Percentiles rank a stretch among this genome's conserved stretches.
Conservation (phyloP, 306 rosid genomes). For the Castanea sativa region DNA sequence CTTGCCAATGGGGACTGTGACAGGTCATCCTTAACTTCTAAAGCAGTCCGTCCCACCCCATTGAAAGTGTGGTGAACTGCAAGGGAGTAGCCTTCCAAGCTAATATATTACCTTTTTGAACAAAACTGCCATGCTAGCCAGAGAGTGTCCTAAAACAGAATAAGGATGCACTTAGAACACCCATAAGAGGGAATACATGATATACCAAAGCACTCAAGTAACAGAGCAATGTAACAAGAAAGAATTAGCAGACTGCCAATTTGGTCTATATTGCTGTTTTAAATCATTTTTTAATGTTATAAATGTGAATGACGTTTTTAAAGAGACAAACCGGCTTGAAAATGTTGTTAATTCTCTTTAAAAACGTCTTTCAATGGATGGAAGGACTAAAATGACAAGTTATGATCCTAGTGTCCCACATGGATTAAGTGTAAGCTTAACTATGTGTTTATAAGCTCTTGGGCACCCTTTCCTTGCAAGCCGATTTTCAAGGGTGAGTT, state of each 20-base stretch:
- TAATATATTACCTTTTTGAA: background rate
- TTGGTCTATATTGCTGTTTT: background rate
- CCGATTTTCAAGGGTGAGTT: no score
- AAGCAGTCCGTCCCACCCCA: background rate
- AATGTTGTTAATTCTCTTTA: no score
- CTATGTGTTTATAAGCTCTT: no score
- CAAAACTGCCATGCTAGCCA: background rate
- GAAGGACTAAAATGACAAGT: no score
- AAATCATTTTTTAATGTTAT: no score
- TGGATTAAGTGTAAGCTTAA: no score
- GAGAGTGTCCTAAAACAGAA: background rate
- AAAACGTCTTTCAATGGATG: no score
- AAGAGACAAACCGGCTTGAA: no score
- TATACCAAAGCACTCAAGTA: background rate
- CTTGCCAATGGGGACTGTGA: background rate
- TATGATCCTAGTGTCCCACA: no score
- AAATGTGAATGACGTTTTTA: background rate
- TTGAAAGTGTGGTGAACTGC: background rate
- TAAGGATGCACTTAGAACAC: background rate
- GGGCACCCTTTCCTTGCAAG: no score
- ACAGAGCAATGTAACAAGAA: background rate
- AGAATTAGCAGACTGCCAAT: background rate
- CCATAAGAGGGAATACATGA: background rate
- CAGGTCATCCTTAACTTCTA: background rate
- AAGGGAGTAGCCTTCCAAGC: background rate